A percentile compares a stretch with the other conserved stretches of the same genome.
Conservation (phyloP, 1,284 basidiomycete genomes). For the Fomitiporia mediterranea region DNA sequence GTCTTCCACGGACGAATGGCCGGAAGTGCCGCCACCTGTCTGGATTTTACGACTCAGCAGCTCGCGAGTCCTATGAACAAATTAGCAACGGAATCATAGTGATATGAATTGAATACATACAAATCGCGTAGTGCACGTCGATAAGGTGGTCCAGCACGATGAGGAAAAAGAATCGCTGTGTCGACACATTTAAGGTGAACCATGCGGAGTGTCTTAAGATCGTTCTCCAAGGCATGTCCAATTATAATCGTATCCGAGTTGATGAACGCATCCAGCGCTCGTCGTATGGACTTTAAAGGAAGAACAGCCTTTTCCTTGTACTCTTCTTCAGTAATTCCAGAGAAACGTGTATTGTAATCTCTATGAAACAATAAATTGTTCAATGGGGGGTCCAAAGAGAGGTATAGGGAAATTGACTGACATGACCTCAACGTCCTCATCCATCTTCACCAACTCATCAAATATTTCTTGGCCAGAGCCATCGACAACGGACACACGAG, state of each 20-base stretch:
- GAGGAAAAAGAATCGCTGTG: constrained; percentile 81
- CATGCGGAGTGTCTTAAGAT: constrained; percentile 81
- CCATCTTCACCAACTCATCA: constrained; percentile 80
- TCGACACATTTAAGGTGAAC: constrained; percentile 81
- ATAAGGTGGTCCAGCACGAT: constrained; percentile 73
- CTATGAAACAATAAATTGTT: constrained; percentile 36
- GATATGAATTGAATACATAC: constrained; percentile 53
- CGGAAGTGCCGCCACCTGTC: constrained; percentile 60
- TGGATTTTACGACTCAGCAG: constrained; percentile 77
- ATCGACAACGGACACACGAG: constrained; percentile 83
- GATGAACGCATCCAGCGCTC: constrained; percentile 64
- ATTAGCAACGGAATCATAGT: background rate
- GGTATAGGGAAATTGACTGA: constrained; percentile 35
- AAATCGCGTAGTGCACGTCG: constrained; percentile 74
- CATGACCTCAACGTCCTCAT: constrained; percentile 74
- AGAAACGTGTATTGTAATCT: constrained; percentile 88
- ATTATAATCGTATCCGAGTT: constrained; percentile 77
- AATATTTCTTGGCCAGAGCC: constrained; percentile 67
- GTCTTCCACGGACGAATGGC: constrained; percentile 84
- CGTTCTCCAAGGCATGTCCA: constrained; percentile 86
- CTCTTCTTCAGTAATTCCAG: constrained; percentile 68
- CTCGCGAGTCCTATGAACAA: constrained; percentile 57
- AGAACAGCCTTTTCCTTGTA: constrained; percentile 54
- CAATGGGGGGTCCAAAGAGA: constrained; percentile 19
- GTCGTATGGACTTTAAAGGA: constrained; percentile 61